These are phyloP conservation scores for Gamarada debralockiae DNA, from an alignment of 495 filamentous ascomycete genomes.

Conservation along the genomic window DNA sequence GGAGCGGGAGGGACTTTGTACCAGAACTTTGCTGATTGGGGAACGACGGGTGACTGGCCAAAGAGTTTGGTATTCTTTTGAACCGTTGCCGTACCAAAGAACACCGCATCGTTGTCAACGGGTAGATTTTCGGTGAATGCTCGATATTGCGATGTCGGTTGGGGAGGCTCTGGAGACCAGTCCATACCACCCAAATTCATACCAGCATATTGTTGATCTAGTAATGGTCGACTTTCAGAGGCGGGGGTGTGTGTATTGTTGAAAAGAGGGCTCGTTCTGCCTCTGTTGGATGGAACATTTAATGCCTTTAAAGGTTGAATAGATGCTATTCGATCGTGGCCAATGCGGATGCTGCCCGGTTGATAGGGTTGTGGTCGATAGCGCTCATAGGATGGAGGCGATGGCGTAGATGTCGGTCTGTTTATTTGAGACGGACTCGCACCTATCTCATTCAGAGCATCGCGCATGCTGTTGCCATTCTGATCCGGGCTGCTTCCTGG, in stretches of 20 bases:
- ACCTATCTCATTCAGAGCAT: conserved; percentile 21
- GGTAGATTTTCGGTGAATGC: conserved; percentile 34
- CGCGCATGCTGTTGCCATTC: conserved; percentile 15
- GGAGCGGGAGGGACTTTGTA: conserved; percentile 63
- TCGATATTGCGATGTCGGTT: conserved; percentile 44
- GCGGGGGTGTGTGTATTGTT: no score
- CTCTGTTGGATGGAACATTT: no score
- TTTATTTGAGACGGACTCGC: conserved; percentile 35
- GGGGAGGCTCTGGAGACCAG: conserved; percentile 62
- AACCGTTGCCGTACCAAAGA: conserved; percentile 38
- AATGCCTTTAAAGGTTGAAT: no score
- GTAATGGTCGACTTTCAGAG: no score
- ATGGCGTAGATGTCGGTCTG: conserved; percentile 29
- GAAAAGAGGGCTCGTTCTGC: no score
- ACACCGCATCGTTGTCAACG: conserved; percentile 21
- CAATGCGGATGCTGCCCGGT: no score
- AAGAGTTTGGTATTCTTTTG: conserved; percentile 39
- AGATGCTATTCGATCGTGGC: no score
- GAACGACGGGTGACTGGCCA: conserved; percentile 44
- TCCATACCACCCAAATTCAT: conserved; percentile 56
- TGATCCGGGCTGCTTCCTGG: conserved; percentile 6
- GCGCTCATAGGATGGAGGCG: conserved; percentile 17
- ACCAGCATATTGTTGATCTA: no score
- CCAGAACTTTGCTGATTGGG: conserved; percentile 43
- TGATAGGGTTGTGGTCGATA: neutral